Evolutionary conservation across 345 rosid genomes (phyloP).

Genomic region (Gossypium sturtianum): DNA sequence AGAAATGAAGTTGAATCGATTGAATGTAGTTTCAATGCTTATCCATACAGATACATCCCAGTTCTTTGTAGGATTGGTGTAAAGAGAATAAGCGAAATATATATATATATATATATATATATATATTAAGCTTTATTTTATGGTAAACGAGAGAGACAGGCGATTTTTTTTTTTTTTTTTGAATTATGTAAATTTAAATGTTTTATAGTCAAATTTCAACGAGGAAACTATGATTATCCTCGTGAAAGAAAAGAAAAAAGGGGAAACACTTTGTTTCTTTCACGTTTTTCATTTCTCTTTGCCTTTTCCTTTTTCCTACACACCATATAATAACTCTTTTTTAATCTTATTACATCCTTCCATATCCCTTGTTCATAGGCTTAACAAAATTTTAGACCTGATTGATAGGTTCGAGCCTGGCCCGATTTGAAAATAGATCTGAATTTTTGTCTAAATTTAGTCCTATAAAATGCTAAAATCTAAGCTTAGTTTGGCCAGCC

Average conservation of each 20-base stretch:
- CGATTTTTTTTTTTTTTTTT: no score
- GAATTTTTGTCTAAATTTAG: no score
- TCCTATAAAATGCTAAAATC: no score
- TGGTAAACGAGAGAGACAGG: neutral
- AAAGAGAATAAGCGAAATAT: neutral
- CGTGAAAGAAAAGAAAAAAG: neutral
- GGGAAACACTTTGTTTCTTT: neutral
- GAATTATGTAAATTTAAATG: neutral
- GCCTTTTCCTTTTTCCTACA: neutral
- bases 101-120: no score
- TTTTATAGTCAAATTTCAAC: neutral
- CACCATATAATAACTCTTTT: no score
- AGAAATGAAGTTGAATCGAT: no score
- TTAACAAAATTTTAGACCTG: no score
- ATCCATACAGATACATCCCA: neutral
- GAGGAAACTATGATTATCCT: neutral
- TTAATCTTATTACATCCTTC: no score
- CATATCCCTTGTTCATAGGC: no score
- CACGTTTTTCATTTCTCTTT: neutral
- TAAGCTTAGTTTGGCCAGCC: accelerated
- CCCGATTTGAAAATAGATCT: accelerated
- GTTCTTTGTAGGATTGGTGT: neutral
- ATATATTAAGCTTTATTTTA: neutral
- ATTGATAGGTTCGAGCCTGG: no score
- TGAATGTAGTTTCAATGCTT: neutral